Percentiles rank a stretch among this genome's conserved stretches.
These are phyloP conservation scores for Pleurotus tuoliensis DNA, from an alignment of 768 basidiomycete species.

Conservation along the genomic window DNA sequence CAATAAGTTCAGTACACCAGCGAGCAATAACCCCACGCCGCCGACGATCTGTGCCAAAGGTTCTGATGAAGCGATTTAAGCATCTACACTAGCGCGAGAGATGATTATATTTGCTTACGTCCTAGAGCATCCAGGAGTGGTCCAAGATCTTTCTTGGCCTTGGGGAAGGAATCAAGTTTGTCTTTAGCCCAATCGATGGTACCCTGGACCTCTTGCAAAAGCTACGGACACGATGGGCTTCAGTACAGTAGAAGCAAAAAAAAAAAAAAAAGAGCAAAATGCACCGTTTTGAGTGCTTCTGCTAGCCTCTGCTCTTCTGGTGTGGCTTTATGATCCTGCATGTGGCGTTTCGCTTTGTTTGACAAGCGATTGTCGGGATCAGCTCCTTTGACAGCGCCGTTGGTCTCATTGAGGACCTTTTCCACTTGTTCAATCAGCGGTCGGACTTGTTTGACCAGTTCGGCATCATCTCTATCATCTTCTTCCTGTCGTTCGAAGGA, in stretches of 20 bases:
- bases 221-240: slow-evolving; percentile 12
- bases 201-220: slow-evolving; percentile 32
- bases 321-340: slow-evolving; percentile 31
- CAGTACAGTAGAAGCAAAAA: neutral
- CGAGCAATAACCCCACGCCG: slow-evolving; percentile 30
- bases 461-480: slow-evolving; percentile 31
- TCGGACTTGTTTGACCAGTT: slow-evolving; percentile 30
- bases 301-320: slow-evolving; percentile 35
- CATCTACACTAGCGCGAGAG: neutral
- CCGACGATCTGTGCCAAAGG: slow-evolving; percentile 35
- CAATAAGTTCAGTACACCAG: slow-evolving; percentile 32
- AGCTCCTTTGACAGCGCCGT: slow-evolving; percentile 30
- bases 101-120: slow-evolving; percentile 18
- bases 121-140: slow-evolving; percentile 32
- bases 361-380: slow-evolving; percentile 32
- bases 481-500: slow-evolving; percentile 27
- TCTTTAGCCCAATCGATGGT: slow-evolving; percentile 35
- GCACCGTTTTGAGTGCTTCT: slow-evolving; percentile 31
- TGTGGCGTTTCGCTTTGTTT: slow-evolving; percentile 29
- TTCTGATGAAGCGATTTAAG: slow-evolving; percentile 14
- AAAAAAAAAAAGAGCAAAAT: neutral
- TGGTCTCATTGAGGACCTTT: slow-evolving; percentile 34
- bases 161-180: slow-evolving; percentile 32
- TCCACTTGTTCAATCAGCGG: slow-evolving; percentile 34
- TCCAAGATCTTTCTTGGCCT: slow-evolving; percentile 33